These are phyloP conservation scores for Fraxinus cuspidata DNA, from an alignment of 257 asterid species.

Conservation along the genomic window DNA sequence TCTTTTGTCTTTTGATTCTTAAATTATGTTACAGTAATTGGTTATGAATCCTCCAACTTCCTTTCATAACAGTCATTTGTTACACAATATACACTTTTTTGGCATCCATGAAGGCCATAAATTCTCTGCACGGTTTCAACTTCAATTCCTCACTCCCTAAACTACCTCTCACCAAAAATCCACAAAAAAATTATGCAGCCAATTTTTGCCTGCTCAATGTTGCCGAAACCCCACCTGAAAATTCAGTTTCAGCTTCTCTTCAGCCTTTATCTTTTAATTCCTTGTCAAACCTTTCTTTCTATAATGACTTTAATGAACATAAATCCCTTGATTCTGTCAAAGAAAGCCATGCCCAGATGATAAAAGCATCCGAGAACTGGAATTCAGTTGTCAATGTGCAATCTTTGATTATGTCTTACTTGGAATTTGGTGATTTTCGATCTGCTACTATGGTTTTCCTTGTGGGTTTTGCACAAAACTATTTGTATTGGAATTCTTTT, in stretches of 20 bases:
- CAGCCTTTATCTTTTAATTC: conserved; percentile 24
- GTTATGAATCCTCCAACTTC: background rate
- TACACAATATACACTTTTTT: background rate
- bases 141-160: conserved; percentile 29
- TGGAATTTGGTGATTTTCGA: conserved; percentile 49
- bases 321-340: conserved; percentile 37
- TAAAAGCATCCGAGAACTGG: conserved; percentile 36
- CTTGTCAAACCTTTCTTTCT: conserved; percentile 22
- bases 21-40: background rate
- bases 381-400: conserved; percentile 40
- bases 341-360: conserved; percentile 63
- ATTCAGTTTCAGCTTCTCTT: conserved; percentile 29
- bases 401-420: conserved; percentile 46
- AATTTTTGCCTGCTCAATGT: conserved; percentile 32
- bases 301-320: conserved; percentile 23
- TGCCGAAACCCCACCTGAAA: conserved; percentile 35
- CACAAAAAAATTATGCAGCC: conserved; percentile 20
- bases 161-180: conserved; percentile 22
- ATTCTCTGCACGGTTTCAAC: conserved; percentile 34
- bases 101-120: conserved; percentile 46
- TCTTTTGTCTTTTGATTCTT: background rate
- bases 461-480: conserved; percentile 44
- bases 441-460: conserved; percentile 54
- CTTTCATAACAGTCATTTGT: background rate
- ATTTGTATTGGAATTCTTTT: conserved; percentile 49